phyloP scores from a whole-genome alignment of 768 basidiomycete genomes.

The Lyophyllum decastes region DNA sequence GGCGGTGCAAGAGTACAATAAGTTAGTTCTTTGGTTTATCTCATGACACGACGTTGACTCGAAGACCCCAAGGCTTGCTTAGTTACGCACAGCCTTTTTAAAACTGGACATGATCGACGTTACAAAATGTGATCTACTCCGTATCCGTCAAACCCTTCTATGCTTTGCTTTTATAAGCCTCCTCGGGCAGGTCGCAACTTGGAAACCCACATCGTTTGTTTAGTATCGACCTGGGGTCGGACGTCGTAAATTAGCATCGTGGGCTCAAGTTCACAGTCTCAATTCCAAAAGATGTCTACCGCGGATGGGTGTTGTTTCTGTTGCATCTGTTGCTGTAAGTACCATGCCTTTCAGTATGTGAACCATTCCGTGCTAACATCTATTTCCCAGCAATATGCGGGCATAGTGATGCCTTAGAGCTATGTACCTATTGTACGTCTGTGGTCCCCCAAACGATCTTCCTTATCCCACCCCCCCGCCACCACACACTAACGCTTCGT shows the following conservation, averaged over 20 bases:
- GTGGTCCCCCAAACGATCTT: neutral
- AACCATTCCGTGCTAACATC: neutral
- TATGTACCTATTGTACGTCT: slow-evolving; percentile 14
- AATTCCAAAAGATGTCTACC: slow-evolving; percentile 3
- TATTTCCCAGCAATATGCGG: slow-evolving; percentile 7
- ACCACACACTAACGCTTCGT: neutral
- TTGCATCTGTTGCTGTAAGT: slow-evolving; percentile 12
- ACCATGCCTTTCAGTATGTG: neutral
- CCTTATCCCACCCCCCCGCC: neutral
- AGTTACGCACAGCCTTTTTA: neutral
- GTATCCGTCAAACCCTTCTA: neutral
- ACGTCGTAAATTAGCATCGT: neutral
- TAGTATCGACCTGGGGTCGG: neutral
- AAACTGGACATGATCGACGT: no score
- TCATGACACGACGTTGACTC: no score
- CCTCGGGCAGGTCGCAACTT: no score
- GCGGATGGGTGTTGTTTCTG: slow-evolving; percentile 8
- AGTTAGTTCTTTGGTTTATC: no score
- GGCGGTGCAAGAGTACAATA: no score
- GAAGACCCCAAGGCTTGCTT: no score
- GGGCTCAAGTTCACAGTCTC: neutral
- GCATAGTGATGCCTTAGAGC: slow-evolving; percentile 1
- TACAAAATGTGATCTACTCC: neutral
- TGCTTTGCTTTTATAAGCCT: neutral
- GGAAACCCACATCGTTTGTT: no score